These are phyloP conservation scores for Exobasidium rhododendri DNA, from an alignment of 1,284 basidiomycete species.

Conservation along the genomic window DNA sequence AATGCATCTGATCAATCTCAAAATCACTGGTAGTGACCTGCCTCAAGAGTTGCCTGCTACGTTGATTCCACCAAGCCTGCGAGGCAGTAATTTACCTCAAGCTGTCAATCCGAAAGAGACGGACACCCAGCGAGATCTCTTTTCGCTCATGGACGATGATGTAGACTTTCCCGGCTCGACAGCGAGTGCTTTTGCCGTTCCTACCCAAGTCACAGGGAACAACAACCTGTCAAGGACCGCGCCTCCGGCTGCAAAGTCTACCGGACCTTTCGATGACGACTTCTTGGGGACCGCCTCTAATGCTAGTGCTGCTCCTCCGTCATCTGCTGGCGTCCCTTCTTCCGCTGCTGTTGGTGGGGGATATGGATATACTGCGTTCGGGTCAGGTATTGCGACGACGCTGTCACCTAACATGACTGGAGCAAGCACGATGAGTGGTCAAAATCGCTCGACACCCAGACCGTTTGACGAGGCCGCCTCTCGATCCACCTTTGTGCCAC, in stretches of 20 bases:
- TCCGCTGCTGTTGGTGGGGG: too few relatives aligned
- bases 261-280: conserved; percentile 46
- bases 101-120: conserved; percentile 42
- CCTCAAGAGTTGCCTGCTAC: conserved; percentile 69
- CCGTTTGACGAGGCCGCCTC: too few relatives aligned
- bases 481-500: too few relatives aligned
- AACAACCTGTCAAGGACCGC: conserved; percentile 50
- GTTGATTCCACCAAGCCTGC: conserved; percentile 77
- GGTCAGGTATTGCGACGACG: conserved; percentile 27
- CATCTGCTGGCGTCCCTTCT: conserved; percentile 24
- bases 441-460: conserved; percentile 17
- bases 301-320: conserved; percentile 20
- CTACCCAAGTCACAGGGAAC: conserved; percentile 18
- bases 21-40: conserved; percentile 72
- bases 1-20: conserved; percentile 87
- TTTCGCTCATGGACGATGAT: conserved; percentile 63
- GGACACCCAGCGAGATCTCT: conserved; percentile 56
- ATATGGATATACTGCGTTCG: too few relatives aligned
- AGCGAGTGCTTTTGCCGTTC: conserved; percentile 40
- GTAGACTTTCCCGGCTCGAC: conserved; percentile 37
- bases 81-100: conserved; percentile 53
- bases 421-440: conserved; percentile 13
- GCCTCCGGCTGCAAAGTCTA: conserved; percentile 56
- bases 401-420: conserved; percentile 26
- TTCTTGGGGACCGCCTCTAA: conserved; percentile 31